Evolutionary conservation across 352 stramenopile species (phyloP), one percentile per base, ranked within the genome.

Genomic region (Globisporangium megalacanthum): DNA sequence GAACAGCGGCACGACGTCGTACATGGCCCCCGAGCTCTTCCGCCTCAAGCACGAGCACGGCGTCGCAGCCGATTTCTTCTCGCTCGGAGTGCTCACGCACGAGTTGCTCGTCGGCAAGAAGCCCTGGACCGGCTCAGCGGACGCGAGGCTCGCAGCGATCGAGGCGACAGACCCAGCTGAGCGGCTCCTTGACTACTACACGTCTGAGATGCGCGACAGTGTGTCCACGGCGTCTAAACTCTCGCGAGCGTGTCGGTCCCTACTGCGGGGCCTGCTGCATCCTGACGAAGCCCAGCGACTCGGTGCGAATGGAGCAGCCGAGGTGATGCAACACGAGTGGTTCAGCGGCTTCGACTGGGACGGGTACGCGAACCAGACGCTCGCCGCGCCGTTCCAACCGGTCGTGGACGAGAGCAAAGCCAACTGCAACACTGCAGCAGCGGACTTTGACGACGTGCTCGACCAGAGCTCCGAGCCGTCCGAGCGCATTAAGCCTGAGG

Each of bases 1-100:
- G 49, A 80, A 73, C 31, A 90, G 79, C 54, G 79, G 82, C 6
- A 92, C 82, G 0, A 66, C 65, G 13, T 58, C 65, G n/a, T 90
- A 90, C 64, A 86, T 92, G 72, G 82, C 82, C 1, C 79, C 79
- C 0, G 79, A 92, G 55, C 70, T 90, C n/a, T 87, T 88, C 37
- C 50, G 60, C 1, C 71, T 67, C 0, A 72, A 65, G 0, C 72
- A 70, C 41, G 74, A 87, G 33, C 82, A 92, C 41, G 82, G 82
- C 7, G 56, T 70, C 17, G 58, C 75, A 0, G 69, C 74, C 4
- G 82, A 92, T 49, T 83, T 88, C 29, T 92, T 86, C 56, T 76
- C 74, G 36, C 60, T 89, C 19, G 82, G 79, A 0, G 65, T 90
- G n/a, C 61, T 87, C 25, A 52, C 69, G 0, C 79, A 73, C 31